Evolutionary conservation across 176 grass and related monocot species (phyloP).

Genomic region (sorghum (Sorghum bicolor)): DNA sequence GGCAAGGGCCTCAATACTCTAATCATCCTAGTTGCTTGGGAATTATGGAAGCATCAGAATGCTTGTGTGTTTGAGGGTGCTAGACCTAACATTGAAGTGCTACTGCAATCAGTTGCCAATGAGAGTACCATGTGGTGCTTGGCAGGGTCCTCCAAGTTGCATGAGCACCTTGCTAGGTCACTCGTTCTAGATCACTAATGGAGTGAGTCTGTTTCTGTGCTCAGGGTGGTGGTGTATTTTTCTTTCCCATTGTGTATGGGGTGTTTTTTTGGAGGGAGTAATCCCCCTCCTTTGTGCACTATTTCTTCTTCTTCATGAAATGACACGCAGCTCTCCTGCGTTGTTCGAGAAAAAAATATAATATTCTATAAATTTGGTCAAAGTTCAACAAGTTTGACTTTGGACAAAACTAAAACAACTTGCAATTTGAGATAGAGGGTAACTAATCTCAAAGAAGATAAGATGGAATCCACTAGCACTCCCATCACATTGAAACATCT

Average conservation of each 20-base stretch:
- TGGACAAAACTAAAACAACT: neutral
- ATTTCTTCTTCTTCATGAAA: too few relatives aligned
- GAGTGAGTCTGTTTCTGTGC: too few relatives aligned
- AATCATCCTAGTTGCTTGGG: neutral
- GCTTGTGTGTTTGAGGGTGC: neutral
- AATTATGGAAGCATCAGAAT: neutral
- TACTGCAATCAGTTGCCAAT: neutral
- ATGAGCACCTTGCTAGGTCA: neutral
- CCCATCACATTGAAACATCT: constrained; percentile 9
- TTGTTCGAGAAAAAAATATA: too few relatives aligned
- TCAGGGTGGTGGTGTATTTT: too few relatives aligned
- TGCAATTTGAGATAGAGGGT: neutral
- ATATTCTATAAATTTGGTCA: neutral
- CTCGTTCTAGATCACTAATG: too few relatives aligned
- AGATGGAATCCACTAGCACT: neutral
- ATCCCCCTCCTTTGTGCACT: too few relatives aligned
- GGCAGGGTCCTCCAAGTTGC: neutral
- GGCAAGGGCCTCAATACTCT: neutral
- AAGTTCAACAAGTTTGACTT: neutral
- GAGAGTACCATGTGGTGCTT: neutral
- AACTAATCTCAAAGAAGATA: constrained; percentile 5
- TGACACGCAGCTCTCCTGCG: too few relatives aligned
- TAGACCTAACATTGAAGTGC: neutral
- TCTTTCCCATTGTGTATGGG: too few relatives aligned
- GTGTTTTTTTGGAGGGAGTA: too few relatives aligned